Evolutionary conservation across 2,329 filamentous ascomycete species (phyloP).

Genomic region (Aspergillus neotritici): DNA sequence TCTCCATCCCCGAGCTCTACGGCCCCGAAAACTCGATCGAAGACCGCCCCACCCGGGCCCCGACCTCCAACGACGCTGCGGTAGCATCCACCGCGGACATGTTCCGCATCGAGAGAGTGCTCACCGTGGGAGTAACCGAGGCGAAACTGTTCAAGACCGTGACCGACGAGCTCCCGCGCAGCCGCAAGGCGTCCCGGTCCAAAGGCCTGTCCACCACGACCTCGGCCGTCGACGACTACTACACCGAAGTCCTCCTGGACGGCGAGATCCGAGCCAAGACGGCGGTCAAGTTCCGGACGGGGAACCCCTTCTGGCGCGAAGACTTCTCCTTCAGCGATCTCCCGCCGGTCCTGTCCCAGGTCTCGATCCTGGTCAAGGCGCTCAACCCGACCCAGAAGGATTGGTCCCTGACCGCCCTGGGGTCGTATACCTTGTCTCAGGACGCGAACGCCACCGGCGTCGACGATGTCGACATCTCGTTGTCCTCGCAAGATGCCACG

Average conservation of each 20-base stretch:
- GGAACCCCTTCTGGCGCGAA: conserved; percentile 46
- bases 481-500: conserved; percentile 40
- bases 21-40: conserved; percentile 48
- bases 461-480: conserved; percentile 41
- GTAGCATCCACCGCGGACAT: conserved; percentile 49
- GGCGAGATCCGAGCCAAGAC: conserved; percentile 46
- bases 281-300: conserved; percentile 42
- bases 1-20: conserved; percentile 87
- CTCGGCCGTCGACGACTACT: conserved; percentile 39
- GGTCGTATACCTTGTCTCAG: conserved; percentile 38
- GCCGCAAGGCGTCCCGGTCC: conserved; percentile 30
- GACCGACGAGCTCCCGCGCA: conserved; percentile 27
- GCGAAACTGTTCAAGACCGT: conserved; percentile 48
- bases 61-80: conserved; percentile 22
- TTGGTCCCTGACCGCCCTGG: conserved; percentile 45
- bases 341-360: conserved; percentile 44
- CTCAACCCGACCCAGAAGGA: conserved; percentile 45
- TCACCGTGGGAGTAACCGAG: conserved; percentile 57
- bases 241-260: conserved; percentile 45
- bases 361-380: conserved; percentile 42
- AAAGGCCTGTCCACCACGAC: conserved; percentile 22
- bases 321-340: conserved; percentile 45
- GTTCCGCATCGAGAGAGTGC: conserved; percentile 60
- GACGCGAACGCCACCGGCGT: conserved; percentile 38
- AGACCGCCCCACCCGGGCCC: conserved; percentile 40